Evolutionary conservation across 805 yeast species (phyloP), one percentile per base, ranked within the genome.

Genomic region (Nakazawaea ishiwadae): DNA sequence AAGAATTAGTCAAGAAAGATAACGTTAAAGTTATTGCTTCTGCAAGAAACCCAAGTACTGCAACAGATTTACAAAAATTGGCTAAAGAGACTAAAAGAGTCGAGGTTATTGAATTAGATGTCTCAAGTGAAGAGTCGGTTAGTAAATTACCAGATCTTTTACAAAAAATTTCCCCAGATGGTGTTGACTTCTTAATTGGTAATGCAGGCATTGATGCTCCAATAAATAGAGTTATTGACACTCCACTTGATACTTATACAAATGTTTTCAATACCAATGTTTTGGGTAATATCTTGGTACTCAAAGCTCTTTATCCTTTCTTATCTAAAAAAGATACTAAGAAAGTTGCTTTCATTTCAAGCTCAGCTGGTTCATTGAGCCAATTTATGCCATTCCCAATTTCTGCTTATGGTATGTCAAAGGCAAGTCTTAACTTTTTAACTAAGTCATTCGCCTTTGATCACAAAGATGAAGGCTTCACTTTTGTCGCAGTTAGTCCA

Each of bases 171-270:
- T 31, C 42, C 2, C 41, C 39, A 17, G 49, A 44, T 10, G 44
- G 39, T 2, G 31, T 42, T 16, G 46, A 42, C 18, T 40, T 39
- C n/a, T 32, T 33, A 19, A 29, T 45, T 19, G 24, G 31, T 3
- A 45, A 39, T 27, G 44, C 44, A 3, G 48, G 44, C n/a, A 19
- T 40, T 7, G 16, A 5, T 7, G 32, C 16, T 10, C n/a, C 16
- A 12, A 12, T 20, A 5, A 24, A 11, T 5, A 10, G 23, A 8
- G 28, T 31, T 2, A 27, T 39, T 20, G 36, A 30, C 5, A 34
- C 44, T 36, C 53, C 60, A 8, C 66, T 66, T 44, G 62, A 61
- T 12, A 53, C 54, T 5, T 64, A 71, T 8, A 66, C 66, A 44
- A 62, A 65, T 4, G 67, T 65, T 33, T 33, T 33, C 37, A 5